These are phyloP conservation scores for Yarrowia keelungensis DNA, from an alignment of 805 yeast species.

Conservation along the genomic window DNA sequence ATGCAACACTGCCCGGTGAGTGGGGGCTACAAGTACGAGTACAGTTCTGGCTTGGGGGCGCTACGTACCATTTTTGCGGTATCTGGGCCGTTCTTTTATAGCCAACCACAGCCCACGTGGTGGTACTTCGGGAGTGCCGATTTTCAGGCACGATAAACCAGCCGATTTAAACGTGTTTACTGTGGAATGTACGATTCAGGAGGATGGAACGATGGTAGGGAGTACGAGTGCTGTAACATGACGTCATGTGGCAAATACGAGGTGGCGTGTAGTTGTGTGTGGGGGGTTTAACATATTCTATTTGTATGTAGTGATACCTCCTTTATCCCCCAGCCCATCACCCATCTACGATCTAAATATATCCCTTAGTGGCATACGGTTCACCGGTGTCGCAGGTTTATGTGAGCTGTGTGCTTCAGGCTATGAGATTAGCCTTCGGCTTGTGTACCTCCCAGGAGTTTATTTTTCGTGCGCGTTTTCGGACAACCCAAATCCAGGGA, in stretches of 20 bases:
- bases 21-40: too few relatives aligned
- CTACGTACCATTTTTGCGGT: background rate
- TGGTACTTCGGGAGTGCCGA: background rate
- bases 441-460: slow-evolving; percentile 14
- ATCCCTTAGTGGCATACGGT: background rate
- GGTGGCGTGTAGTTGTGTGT: too few relatives aligned
- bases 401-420: too few relatives aligned
- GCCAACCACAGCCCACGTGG: slow-evolving; percentile 8
- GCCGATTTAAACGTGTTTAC: slow-evolving; percentile 6
- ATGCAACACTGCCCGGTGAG: slow-evolving; percentile 7
- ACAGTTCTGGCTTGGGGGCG: too few relatives aligned
- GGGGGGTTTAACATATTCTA: too few relatives aligned
- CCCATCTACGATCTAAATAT: slow-evolving; percentile 12
- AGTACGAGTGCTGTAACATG: too few relatives aligned
- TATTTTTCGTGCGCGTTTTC: slow-evolving; percentile 32
- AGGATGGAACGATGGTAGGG: too few relatives aligned
- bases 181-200: background rate
- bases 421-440: background rate
- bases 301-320: too few relatives aligned
- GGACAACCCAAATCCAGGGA: slow-evolving; percentile 38
- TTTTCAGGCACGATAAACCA: slow-evolving; percentile 15
- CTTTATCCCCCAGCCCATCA: too few relatives aligned
- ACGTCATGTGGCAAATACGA: too few relatives aligned
- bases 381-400: too few relatives aligned
- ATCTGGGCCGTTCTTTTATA: background rate